Percentiles rank a stretch among this genome's conserved stretches.
Conservation (phyloP, 2,329 filamentous ascomycete species). For the Plenodomus tracheiphilus region DNA sequence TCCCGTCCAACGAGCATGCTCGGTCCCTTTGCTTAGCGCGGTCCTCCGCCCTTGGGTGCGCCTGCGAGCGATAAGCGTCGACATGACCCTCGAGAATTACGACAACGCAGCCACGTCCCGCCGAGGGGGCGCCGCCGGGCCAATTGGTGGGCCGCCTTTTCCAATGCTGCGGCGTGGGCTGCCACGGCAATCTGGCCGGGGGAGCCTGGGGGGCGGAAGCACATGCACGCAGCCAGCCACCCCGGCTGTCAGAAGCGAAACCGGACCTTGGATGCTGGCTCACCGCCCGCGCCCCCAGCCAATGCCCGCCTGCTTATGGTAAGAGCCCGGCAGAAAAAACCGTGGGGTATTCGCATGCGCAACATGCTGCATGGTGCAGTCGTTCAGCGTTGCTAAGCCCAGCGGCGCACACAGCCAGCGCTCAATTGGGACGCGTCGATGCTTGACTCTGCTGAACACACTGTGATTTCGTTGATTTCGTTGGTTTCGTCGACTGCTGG, state of each 20-base stretch:
- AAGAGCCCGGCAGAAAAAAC: slow-evolving; percentile 38
- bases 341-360: slow-evolving; percentile 43
- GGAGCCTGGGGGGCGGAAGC: slow-evolving; percentile 33
- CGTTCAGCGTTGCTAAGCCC: slow-evolving; percentile 13
- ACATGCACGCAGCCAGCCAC: slow-evolving; percentile 30
- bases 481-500: no score
- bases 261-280: slow-evolving; percentile 33
- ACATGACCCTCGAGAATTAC: slow-evolving; percentile 43
- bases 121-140: slow-evolving; percentile 22
- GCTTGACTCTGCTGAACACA: no score
- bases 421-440: no score
- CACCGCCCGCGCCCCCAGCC: slow-evolving; percentile 29
- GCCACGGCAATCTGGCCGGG: slow-evolving; percentile 36
- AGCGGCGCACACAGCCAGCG: slow-evolving; percentile 9
- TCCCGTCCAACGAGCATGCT: slow-evolving; percentile 32
- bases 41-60: slow-evolving; percentile 23
- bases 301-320: slow-evolving; percentile 23
- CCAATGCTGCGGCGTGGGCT: slow-evolving; percentile 33
- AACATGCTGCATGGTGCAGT: slow-evolving; percentile 24
- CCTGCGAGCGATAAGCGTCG: slow-evolving; percentile 34
- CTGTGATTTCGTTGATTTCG: no score
- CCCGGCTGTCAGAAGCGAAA: slow-evolving; percentile 32
- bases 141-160: slow-evolving; percentile 31
- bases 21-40: slow-evolving; percentile 13
- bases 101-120: slow-evolving; percentile 27